phyloP scores from a whole-genome alignment of 2,329 filamentous ascomycete species.

The Calonectria multiphialidica region DNA sequence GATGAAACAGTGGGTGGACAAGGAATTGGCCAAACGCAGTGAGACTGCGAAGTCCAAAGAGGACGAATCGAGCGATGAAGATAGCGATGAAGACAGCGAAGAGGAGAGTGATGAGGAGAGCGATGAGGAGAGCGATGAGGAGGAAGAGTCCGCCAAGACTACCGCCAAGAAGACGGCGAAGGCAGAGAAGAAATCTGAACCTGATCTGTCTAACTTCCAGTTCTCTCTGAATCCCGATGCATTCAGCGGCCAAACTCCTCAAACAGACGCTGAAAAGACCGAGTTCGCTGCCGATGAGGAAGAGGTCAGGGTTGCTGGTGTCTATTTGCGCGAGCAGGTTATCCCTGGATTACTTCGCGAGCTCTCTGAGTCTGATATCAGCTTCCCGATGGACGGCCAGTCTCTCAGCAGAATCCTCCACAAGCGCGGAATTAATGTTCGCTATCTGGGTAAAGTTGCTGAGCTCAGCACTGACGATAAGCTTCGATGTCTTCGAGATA shows the following conservation, averaged over 20 bases:
- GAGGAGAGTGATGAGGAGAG: slow-evolving; percentile 40
- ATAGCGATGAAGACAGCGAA: slow-evolving; percentile 48
- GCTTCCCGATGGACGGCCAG: slow-evolving; percentile 98
- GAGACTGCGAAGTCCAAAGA: slow-evolving; percentile 48
- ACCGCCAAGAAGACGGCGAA: slow-evolving; percentile 44
- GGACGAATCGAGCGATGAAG: slow-evolving; percentile 45
- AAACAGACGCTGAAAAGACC: slow-evolving; percentile 90
- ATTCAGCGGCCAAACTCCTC: slow-evolving; percentile 91
- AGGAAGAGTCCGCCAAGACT: slow-evolving; percentile 42
- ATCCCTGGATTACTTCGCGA: slow-evolving; percentile 91
- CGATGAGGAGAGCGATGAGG: slow-evolving; percentile 43
- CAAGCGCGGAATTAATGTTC: slow-evolving; percentile 96
- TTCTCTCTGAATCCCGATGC: slow-evolving; percentile 95
- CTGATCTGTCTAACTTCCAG: slow-evolving; percentile 88
- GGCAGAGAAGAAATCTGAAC: slow-evolving; percentile 60
- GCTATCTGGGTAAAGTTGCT: slow-evolving; percentile 91
- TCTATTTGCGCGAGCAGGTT: slow-evolving; percentile 79
- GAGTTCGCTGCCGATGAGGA: slow-evolving; percentile 87
- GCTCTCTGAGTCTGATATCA: slow-evolving; percentile 90
- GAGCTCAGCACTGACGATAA: slow-evolving; percentile 77
- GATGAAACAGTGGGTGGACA: slow-evolving; percentile 89
- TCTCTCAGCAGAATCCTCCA: slow-evolving; percentile 90
- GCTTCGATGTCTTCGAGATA: slow-evolving; percentile 80
- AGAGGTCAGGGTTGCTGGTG: slow-evolving; percentile 87
- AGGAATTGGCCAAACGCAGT: slow-evolving; percentile 75